Base-by-base conservation (phyloP, 352 stramenopile genomes). In the Halophytophthora polymorphica region DNA sequence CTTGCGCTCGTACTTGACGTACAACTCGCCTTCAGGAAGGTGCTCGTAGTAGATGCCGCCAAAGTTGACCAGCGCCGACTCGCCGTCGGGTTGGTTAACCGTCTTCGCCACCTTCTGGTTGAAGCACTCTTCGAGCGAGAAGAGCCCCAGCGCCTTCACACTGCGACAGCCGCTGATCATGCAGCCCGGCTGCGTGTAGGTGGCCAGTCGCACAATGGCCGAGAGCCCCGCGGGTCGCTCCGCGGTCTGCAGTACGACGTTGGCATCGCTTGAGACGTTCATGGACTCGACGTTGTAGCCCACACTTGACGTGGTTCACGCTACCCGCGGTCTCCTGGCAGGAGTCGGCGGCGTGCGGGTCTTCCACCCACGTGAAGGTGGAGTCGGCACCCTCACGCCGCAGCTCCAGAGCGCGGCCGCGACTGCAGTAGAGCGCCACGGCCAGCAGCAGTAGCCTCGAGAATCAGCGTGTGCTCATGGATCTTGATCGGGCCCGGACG, bases 31-130 rank as follows among this genome's bases (percentile, higher is more conserved):
- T n/a, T 46, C 51, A 0, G 73, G 73, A 21, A 81, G n/a, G 35
- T 79, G 59, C 41, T 78, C 70, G 50, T 79, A 84, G 56, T 81
- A 84, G 40, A 77, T 77, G 25, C 73, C 73, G 17, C 73, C 73
- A 64, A 81, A 84, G 53, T 75, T 52, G 25, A 83, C 67, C 28
- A 58, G 48, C 7, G 62, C 61, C 15, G 61, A 71, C 19, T 54
- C 49, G 19, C 64, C 66, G 33, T 81, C 73, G 0, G 66, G 58
- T 39, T 81, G 66, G 53, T 76, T 52, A 2, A 67, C 50, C 22
- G 19, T 18, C 29, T 71, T 71, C 23, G 58, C 45, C 43, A 62
- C 49, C 37, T 74, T 59, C 17, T 40, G 47, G 40, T 83, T 80
- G 55, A 71, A 83, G 31, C 73, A 83, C 18, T 76, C 61, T 42